Conservation (phyloP, 108 stramenopile species). For the Nitzschia sp. region DNA sequence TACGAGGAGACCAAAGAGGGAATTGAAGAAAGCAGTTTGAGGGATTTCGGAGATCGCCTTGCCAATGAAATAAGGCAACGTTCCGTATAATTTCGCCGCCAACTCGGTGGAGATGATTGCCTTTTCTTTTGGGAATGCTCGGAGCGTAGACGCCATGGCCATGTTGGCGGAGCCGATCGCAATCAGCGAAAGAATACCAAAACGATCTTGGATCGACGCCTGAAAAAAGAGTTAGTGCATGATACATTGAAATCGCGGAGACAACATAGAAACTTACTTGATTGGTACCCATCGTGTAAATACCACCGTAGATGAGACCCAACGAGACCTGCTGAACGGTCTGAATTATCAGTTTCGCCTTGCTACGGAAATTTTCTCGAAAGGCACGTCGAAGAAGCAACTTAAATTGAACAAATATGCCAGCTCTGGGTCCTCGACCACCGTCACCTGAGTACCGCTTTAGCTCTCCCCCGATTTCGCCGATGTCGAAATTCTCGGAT, state of each 20-base stretch:
- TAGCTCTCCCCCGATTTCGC: conserved; percentile 10
- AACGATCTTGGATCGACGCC: conserved; percentile 84
- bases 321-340: conserved; percentile 80
- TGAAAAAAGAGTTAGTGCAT: conserved; percentile 10
- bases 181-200: conserved; percentile 82
- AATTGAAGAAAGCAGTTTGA: conserved; percentile 75
- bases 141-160: conserved; percentile 81
- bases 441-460: conserved; percentile 11
- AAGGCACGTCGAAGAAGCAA: conserved; percentile 64
- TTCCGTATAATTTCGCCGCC: conserved; percentile 75
- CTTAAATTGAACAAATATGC: conserved; percentile 71
- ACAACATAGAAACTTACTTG: conserved; percentile 42
- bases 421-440: conserved; percentile 52
- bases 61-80: conserved; percentile 89
- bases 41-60: conserved; percentile 95
- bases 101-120: conserved; percentile 75
- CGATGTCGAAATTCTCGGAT: conserved; percentile 43
- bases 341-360: conserved; percentile 75
- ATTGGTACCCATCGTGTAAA: conserved; percentile 72
- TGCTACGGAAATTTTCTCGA: conserved; percentile 71
- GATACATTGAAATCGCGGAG: neutral
- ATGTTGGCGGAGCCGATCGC: conserved; percentile 86
- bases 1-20: conserved; percentile 79
- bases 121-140: conserved; percentile 88
- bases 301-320: conserved; percentile 85